Base-by-base conservation (phyloP, 2,329 filamentous ascomycete species). In the Parastagonospora nodorum region DNA sequence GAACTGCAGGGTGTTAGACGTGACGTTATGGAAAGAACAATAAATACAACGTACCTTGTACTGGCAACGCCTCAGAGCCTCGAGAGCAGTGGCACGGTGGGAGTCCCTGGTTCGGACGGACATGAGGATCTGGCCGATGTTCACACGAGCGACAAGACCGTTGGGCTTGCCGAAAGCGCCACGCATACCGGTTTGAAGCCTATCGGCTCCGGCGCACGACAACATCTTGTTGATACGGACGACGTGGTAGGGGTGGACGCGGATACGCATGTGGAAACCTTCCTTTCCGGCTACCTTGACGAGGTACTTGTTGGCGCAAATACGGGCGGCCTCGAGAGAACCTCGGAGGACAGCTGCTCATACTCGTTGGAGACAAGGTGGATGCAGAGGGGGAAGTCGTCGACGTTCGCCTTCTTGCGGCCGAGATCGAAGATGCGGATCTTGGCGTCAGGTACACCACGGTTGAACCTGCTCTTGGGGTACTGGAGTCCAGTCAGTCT, bases 191-290 rank as follows among this genome's bases (percentile, higher is more conserved):
- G 94, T 99, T 84, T 99, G 94, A 81, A 99, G 86, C 89, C 94
- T 92, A 97, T 99, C 94, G 88, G 94, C 94, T 87, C 94, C 94
- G 76, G 94, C 94, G 82, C 94, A 99, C 78, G 94, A 97, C 91
- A 99, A 93, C 94, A 99, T 99, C 90, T 99, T 99, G 92, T 99
- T 99, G 92, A 99, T 99, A 83, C 94, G 94, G 86, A 99, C 89
- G 82, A 99, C 94, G 86, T 99, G 94, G 91, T 90, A 99, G 68
- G 94, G 94, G 87, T 99, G 94, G 76, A 92, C 92, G 77, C 94
- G 84, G 74, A 87, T 83, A 66, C 85, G 84, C 61, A 88, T 76
- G 77, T 88, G 85, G 84, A 88, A 87, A 78, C 82, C 82, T 83
- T 88, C 85, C 80, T 88, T 88, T 77, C 85, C 85, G 72, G 82